Base-by-base conservation (phyloP, 768 basidiomycete species). In the Lactarius psammicola region DNA sequence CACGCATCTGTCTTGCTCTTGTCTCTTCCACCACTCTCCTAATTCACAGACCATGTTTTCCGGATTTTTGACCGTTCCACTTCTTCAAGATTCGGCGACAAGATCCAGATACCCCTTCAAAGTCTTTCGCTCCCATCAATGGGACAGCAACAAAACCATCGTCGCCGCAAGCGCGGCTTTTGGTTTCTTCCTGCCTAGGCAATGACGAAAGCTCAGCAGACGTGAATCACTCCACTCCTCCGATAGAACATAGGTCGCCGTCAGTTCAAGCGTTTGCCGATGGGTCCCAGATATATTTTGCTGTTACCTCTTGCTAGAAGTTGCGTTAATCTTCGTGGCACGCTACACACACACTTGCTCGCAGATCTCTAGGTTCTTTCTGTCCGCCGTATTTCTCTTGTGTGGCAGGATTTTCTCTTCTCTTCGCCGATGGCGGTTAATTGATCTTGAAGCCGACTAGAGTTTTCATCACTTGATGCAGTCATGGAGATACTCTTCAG, bases 21-120 rank as follows among this genome's bases (percentile, higher is more conserved):
- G 49, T 59, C 51, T 44, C 51, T 44, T 40, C 40, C 23, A 9
- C 31, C 54, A 18, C 55, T 30, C n/a, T n/a, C 44, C 20, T 55
- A 56, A 38, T 36, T 56, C 26, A 65, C 44, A 34, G 49, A 38
- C 7, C 36, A 46, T 23, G 18, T 23, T 66, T 62, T 23, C 60
- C 46, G 31, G 38, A 62, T 56, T 66, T 66, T 66, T 66, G 44
- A 26, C 65, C 65, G 65, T 56, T 57, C 56, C 57, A 17, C 20
- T 31, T 58, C 28, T 51, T 63, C 57, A 59, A 10, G 7, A 55
- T 63, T 33, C 18, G 2, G 10, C 17, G 26, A 7, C 49, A 31
- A 15, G 17, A 33, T 23, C 44, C 3, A 56, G 38, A 60, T 42
- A 31, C 36, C 18, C 62, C 55, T 36, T 30, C 30, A 8, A 44